Conservation (phyloP, 345 rosid species). For the Gossypium anomalum region DNA sequence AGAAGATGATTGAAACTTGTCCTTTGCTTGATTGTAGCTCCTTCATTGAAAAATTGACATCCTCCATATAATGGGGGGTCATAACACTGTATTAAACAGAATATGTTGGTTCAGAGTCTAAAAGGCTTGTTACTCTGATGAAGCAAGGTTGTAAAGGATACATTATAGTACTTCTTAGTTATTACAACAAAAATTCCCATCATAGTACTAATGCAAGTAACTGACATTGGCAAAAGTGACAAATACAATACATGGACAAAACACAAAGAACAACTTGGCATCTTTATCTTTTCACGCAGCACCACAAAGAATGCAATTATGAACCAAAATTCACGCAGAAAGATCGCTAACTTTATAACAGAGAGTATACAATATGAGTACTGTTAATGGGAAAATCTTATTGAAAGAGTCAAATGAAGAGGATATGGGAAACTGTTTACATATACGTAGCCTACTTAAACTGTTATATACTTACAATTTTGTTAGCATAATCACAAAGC, state of each 20-base stretch:
- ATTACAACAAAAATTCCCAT: neutral
- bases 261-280: neutral
- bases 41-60: slow-evolving; percentile 60
- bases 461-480: neutral
- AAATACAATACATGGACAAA: neutral
- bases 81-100: slow-evolving; percentile 54
- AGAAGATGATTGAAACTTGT: slow-evolving; percentile 72
- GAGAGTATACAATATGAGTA: neutral
- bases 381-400: neutral
- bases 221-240: neutral
- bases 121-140: neutral
- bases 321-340: neutral
- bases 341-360: neutral
- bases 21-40: slow-evolving; percentile 70
- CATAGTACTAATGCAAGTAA: neutral
- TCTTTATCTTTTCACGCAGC: neutral
- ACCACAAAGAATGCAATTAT: neutral
- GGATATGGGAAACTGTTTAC: neutral
- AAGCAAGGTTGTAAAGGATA: neutral
- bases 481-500: neutral
- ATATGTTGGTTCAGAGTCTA: slow-evolving; percentile 17
- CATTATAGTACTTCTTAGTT: neutral
- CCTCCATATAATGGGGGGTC: slow-evolving; percentile 91
- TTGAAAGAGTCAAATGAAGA: neutral
- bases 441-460: neutral